These are phyloP conservation scores for Stentor roeselii DNA, from an alignment of 73 alveolate genomes.

Conservation along the genomic window DNA sequence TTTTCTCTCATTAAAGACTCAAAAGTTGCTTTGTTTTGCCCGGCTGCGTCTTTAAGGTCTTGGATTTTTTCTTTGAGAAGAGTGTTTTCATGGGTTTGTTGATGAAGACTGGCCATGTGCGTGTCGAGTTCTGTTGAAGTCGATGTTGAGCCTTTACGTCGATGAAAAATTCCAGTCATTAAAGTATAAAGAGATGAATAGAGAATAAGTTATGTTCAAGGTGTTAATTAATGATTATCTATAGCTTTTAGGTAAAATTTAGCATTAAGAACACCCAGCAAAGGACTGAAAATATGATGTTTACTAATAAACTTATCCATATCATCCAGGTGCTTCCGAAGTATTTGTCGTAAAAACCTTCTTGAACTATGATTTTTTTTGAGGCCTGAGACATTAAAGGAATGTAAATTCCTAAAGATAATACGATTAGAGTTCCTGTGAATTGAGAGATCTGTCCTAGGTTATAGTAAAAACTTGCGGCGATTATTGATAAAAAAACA, in stretches of 20 bases:
- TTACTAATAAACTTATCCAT: too few relatives aligned
- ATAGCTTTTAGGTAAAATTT: too few relatives aligned
- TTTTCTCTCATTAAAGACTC: neutral
- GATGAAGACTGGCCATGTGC: neutral
- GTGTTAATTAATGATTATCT: too few relatives aligned
- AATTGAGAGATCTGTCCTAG: neutral
- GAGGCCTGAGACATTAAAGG: neutral
- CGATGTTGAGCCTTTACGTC: neutral
- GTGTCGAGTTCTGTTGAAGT: neutral
- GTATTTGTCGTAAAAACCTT: neutral
- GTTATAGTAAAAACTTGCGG: neutral
- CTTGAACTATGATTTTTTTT: neutral
- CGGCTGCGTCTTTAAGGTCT: neutral
- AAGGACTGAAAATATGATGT: too few relatives aligned
- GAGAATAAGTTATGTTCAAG: too few relatives aligned
- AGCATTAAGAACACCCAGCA: too few relatives aligned
- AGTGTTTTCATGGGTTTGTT: neutral
- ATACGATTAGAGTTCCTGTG: slow-evolving; percentile 13
- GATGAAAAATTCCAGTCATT: neutral
- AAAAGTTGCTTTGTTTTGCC: neutral
- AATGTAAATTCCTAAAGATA: neutral
- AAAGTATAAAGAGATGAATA: too few relatives aligned
- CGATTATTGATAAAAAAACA: neutral
- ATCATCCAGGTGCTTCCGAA: too few relatives aligned
- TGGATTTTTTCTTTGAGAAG: neutral